Conservation (phyloP, 495 filamentous ascomycete species). For the Mycothermus thermophilus region DNA sequence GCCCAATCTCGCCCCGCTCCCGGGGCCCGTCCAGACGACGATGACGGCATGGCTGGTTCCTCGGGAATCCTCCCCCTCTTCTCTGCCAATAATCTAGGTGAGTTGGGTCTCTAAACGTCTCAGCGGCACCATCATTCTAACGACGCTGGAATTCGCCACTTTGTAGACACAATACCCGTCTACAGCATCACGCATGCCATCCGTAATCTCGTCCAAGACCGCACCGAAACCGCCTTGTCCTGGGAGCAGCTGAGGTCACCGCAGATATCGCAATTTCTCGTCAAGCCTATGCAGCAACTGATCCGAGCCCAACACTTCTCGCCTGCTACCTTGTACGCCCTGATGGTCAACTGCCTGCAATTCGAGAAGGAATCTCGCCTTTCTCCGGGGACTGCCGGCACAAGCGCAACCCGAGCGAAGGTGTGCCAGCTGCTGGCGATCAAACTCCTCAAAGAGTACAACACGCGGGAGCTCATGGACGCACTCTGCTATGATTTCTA, state of each 20-base stretch:
- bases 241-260: slow-evolving; percentile 93
- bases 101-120: neutral
- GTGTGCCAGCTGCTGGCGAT: slow-evolving; percentile 87
- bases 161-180: slow-evolving; percentile 49
- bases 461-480: slow-evolving; percentile 76
- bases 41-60: slow-evolving; percentile 37
- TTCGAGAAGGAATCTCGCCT: slow-evolving; percentile 74
- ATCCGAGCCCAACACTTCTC: slow-evolving; percentile 68
- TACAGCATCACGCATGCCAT: slow-evolving; percentile 85
- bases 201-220: slow-evolving; percentile 61
- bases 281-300: slow-evolving; percentile 81
- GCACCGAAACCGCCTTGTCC: slow-evolving; percentile 82
- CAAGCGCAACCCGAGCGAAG: slow-evolving; percentile 67
- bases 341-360: slow-evolving; percentile 87
- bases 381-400: slow-evolving; percentile 69
- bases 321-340: slow-evolving; percentile 69
- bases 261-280: slow-evolving; percentile 85
- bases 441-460: slow-evolving; percentile 77
- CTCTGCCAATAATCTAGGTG: slow-evolving; percentile 68
- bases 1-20: slow-evolving; percentile 11
- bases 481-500: slow-evolving; percentile 89
- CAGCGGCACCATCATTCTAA: neutral
- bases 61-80: slow-evolving; percentile 68
- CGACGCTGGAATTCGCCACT: slow-evolving; percentile 3
- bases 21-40: slow-evolving; percentile 30